phyloP scores from a whole-genome alignment of 495 filamentous ascomycete species.

The Coniosporium apollinis region DNA sequence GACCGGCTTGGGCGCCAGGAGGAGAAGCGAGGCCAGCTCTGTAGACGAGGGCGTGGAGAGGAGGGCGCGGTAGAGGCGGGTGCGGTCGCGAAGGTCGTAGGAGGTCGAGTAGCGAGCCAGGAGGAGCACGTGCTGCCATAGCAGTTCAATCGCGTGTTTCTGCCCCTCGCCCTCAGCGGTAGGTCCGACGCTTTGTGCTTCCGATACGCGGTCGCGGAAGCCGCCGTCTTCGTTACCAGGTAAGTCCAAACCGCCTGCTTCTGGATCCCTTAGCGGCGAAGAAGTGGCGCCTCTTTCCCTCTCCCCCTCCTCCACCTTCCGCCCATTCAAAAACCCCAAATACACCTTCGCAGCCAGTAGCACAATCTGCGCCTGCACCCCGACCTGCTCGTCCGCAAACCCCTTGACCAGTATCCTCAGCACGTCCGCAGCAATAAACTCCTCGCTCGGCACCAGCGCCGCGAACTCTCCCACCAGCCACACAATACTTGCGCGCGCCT shows the following conservation, averaged over 20 bases:
- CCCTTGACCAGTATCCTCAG: constrained; percentile 74
- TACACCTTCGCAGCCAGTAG: constrained; percentile 90
- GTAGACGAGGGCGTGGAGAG: constrained; percentile 55
- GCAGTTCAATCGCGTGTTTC: constrained; percentile 48
- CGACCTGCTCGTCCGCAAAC: constrained; percentile 68
- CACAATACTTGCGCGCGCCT: constrained; percentile 81
- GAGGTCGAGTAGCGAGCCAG: constrained; percentile 83
- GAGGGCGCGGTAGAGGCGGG: constrained; percentile 71
- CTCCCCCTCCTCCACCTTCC: constrained; percentile 20
- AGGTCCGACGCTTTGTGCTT: background rate
- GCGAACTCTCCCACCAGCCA: constrained; percentile 96
- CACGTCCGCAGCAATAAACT: constrained; percentile 85
- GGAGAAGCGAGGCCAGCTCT: constrained; percentile 74
- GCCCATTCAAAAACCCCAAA: constrained; percentile 62
- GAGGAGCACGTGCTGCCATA: constrained; percentile 74
- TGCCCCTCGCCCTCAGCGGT: constrained; percentile 25
- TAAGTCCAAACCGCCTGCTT: constrained; percentile 7
- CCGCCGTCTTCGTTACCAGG: constrained; percentile 17
- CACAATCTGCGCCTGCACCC: constrained; percentile 79
- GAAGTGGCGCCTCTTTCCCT: constrained; percentile 9
- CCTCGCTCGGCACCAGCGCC: constrained; percentile 52
- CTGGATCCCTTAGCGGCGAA: constrained; percentile 10
- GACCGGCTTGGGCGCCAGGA: constrained; percentile 86
- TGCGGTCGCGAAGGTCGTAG: constrained; percentile 84
- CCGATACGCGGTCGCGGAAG: constrained; percentile 10